Evolutionary conservation across 805 yeast genomes (phyloP), one percentile per base, ranked within the genome.

Genomic region (Wickerhamomyces bisporus): DNA sequence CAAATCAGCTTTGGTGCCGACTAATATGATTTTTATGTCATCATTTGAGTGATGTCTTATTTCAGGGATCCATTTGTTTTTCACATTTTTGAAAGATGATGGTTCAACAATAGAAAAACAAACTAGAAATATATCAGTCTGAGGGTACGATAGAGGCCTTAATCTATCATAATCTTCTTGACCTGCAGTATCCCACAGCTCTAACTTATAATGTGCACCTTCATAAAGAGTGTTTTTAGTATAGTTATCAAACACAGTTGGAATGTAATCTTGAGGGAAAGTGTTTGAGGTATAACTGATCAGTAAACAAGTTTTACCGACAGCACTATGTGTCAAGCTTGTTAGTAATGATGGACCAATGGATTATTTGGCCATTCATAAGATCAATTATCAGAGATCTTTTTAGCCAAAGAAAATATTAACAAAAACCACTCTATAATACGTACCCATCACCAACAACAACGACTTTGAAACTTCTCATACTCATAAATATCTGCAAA

Each of bases 171-270:
- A 87, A 58, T 87, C 96, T 54, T 85, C 83, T 62, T 88, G 96
- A 20, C 96, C 96, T 3, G 96, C 96, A 13, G 96, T 88, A 73
- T 88, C 96, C 96, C 96, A 88, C 32, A 88, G 71, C 18, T 94
- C 95, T 36, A 88, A 69, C 54, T 86, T 86, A 53, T 84, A 81
- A 38, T 86, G 85, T 52, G 81, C 87, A 21, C 84, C 81, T 52
- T 83, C 91, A 16, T 81, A 80, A 72, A 86, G 76, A 19, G 88
- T 87, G 30, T 82, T 81, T 14, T 95, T 91, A 3, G 95, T 77
- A 60, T 88, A 88, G 62, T 88, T 87, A 58, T 88, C 96, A 54
- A 88, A 88, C 5, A 88, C 96, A 0, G 97, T 88, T 35, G 97
- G 97, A 41, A 88, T 83, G 60, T 88, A 88, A 54, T 88, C 96